Evolutionary conservation across 2,329 filamentous ascomycete genomes (phyloP), one percentile per base, ranked within the genome.

Genomic region (Pseudopithomyces chartarum): DNA sequence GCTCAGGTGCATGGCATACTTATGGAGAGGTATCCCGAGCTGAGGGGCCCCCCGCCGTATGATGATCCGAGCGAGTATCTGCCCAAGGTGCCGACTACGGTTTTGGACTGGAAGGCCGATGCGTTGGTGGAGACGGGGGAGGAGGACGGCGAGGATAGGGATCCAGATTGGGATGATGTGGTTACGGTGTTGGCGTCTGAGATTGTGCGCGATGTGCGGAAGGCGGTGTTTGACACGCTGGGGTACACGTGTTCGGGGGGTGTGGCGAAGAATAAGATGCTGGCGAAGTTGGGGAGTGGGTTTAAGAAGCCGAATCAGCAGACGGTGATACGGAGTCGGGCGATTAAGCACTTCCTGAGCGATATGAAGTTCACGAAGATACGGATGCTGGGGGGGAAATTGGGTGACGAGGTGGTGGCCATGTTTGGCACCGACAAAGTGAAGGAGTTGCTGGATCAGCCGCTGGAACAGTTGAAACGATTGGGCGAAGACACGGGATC

Each of bases 91-190:
- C 85, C 86, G 0, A 87, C 83, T 0, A 89, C 88, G 1, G 90
- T 87, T 1, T 76, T 97, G 17, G 88, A 96, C 71, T 97, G 93
- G 93, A 81, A 88, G 59, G 85, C 89, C 0, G 92, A 97, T 78
- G 89, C 87, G n/a, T 79, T 96, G 54, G 82, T 96, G 15, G 91
- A 93, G 70, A 79, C 97, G 47, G 87, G 95, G 60, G 82, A 86
- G 43, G 88, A 95, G 62, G 82, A 86, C 38, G 80, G 81, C 22
- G 93, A 96, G 74, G 84, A 88, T 19, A 84, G 89, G 64, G 90
- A 96, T 68, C 91, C 92, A 1, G 95, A 99, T 76, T 99, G 95
- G 95, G 94, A 99, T 74, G 95, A 99, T 79, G 84, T 98, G 62
- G 90, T 86, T 15, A 90, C 96, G 72, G 81, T 91, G 29, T 86